Evolutionary conservation across 352 stramenopile species (phyloP), one percentile per base, ranked within the genome.

Genomic region (Phytophthora cryptogea): DNA sequence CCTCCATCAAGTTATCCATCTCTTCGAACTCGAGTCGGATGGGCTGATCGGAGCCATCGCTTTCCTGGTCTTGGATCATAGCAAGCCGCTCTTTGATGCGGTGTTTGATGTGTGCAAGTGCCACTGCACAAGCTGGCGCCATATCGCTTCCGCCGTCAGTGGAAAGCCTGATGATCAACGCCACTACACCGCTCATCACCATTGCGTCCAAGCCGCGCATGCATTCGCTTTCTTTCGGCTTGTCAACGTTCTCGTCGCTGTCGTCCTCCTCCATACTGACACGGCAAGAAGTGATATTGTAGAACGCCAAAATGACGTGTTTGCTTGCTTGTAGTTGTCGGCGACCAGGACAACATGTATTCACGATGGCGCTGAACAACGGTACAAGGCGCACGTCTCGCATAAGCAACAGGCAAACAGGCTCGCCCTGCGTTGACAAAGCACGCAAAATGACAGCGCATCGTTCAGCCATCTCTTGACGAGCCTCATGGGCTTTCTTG

Each of bases 21-120:
- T 78, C 70, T 26, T 59, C 51, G 4, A 57, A 59, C 8, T 71
- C 45, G 3, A 51, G 49, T 5, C 31, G 59, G 16, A 74, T 66
- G 8, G 42, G 14, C 13, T 33, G 45, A 0, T 62, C 54, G 17
- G 32, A n/a, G 6, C 50, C 23, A 6, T 59, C 40, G 28, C 11
- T 37, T 51, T 47, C 54, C 16, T 81, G 75, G 8, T 27, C 52
- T 51, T 69, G 59, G 13, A 43, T 45, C n/a, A 61, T 17, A 0
- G 64, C 45, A 0, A 70, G 17, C 28, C 70, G 70, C 55, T 92
- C 70, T 26, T 89, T 87, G 20, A 81, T 70, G 11, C 77, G 74
- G 55, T 90, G 76, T 33, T 94, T 92, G 54, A 94, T 89, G 64
- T 92, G 85, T 14, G 80, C 82, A 13, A 94, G 63, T 8, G 80